phyloP scores from a whole-genome alignment of 352 stramenopile species.

The Pythium coloratum region DNA sequence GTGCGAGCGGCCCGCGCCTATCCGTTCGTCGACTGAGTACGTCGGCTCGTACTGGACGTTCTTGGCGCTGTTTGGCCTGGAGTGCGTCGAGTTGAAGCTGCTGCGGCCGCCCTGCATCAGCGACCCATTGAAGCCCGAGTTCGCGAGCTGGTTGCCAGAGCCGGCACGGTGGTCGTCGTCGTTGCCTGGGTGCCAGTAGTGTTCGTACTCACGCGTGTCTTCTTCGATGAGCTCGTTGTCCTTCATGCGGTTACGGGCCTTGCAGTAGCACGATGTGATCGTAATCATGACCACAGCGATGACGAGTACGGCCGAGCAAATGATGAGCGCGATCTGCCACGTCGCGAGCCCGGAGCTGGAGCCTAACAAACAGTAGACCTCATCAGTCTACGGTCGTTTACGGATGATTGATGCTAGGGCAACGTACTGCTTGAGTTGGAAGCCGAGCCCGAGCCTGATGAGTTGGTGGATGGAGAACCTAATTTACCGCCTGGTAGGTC shows the following conservation, averaged over 20 bases:
- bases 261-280: constrained; percentile 35
- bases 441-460: not conserved
- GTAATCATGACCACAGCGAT: constrained; percentile 27
- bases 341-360: constrained; percentile 16
- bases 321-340: constrained; percentile 35
- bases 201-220: constrained; percentile 21
- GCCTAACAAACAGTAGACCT: not conserved
- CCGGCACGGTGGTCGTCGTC: constrained; percentile 3
- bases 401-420: too few relatives aligned
- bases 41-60: constrained; percentile 21
- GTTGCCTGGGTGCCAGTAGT: constrained; percentile 22
- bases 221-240: constrained; percentile 24
- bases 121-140: constrained; percentile 10
- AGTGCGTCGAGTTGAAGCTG: constrained; percentile 27
- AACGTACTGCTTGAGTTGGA: too few relatives aligned
- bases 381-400: not conserved
- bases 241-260: constrained; percentile 27
- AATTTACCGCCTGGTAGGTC: constrained; percentile 6
- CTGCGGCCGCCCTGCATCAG: constrained; percentile 15
- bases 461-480: constrained; percentile 11
- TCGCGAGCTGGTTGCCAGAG: constrained; percentile 7
- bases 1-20: constrained; percentile 7
- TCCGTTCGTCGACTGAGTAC: constrained; percentile 13
- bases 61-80: constrained; percentile 25
- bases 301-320: constrained; percentile 27